These are phyloP conservation scores for Penicillium sp. DNA, from an alignment of 2,329 filamentous ascomycete genomes.

Conservation along the genomic window DNA sequence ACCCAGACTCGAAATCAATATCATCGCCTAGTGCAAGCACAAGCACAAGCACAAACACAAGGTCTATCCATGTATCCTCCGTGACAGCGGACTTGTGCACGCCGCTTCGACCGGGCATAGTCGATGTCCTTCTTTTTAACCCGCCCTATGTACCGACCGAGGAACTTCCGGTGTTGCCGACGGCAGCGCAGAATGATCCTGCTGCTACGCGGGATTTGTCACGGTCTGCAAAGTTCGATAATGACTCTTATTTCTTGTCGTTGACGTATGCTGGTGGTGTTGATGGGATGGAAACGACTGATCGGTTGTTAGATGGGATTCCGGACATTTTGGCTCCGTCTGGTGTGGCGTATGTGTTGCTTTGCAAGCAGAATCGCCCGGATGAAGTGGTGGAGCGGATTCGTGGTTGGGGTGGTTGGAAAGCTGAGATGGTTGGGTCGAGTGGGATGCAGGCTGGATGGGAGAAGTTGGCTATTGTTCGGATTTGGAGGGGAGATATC, in stretches of 20 bases:
- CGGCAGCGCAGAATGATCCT: slow-evolving; percentile 17
- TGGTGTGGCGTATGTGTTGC: slow-evolving; percentile 80
- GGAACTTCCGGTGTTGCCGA: slow-evolving; percentile 56
- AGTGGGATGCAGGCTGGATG: slow-evolving; percentile 87
- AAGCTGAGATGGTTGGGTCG: slow-evolving; percentile 66
- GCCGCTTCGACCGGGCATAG: slow-evolving; percentile 51
- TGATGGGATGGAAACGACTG: slow-evolving; percentile 92
- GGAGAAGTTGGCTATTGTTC: slow-evolving; percentile 86
- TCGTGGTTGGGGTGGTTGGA: slow-evolving; percentile 59
- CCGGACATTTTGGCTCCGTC: slow-evolving; percentile 56
- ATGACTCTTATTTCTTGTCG: slow-evolving; percentile 75
- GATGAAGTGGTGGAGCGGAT: slow-evolving; percentile 63
- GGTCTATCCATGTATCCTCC: slow-evolving; percentile 61
- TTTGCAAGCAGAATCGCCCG: slow-evolving; percentile 87
- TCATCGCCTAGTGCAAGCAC: slow-evolving; percentile 3
- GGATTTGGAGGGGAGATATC: slow-evolving; percentile 61
- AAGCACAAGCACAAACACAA: slow-evolving; percentile 31
- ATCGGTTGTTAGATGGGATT: slow-evolving; percentile 66
- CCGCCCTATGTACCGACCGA: slow-evolving; percentile 92
- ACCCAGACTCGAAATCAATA: background rate
- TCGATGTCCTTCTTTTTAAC: slow-evolving; percentile 92
- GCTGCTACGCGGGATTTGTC: slow-evolving; percentile 26
- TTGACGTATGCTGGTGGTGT: slow-evolving; percentile 82
- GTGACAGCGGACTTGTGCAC: slow-evolving; percentile 64
- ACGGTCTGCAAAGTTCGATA: slow-evolving; percentile 54